These are phyloP conservation scores for Russula ochroleuca DNA, from an alignment of 768 basidiomycete genomes.

Conservation along the genomic window DNA sequence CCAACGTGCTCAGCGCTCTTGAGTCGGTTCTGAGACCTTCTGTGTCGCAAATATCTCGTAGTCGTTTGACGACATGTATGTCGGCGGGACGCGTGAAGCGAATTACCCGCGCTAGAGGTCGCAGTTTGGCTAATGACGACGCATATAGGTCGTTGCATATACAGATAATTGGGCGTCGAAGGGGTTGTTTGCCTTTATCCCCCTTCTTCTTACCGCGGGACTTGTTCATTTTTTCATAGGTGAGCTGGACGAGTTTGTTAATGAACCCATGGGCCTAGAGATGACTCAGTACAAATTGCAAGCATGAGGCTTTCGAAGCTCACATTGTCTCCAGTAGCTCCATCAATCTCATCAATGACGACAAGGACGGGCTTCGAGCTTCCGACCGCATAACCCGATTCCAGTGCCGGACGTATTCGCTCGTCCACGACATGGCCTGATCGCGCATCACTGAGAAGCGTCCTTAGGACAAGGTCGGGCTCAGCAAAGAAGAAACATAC, in stretches of 20 bases:
- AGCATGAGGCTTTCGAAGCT: slow-evolving; percentile 46
- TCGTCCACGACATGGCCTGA: slow-evolving; percentile 84
- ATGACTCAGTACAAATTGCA: slow-evolving; percentile 6
- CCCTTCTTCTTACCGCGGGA: slow-evolving; percentile 43
- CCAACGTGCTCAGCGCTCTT: slow-evolving; percentile 76
- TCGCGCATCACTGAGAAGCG: slow-evolving; percentile 72
- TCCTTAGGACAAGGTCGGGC: neutral
- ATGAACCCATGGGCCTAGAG: slow-evolving; percentile 66
- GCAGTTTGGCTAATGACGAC: slow-evolving; percentile 75
- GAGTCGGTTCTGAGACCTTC: slow-evolving; percentile 76
- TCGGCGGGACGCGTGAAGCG: slow-evolving; percentile 82
- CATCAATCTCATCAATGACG: slow-evolving; percentile 96
- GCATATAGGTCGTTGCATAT: slow-evolving; percentile 94
- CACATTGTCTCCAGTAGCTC: slow-evolving; percentile 89
- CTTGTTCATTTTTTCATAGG: slow-evolving; percentile 52
- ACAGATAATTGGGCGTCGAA: slow-evolving; percentile 96
- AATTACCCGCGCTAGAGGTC: slow-evolving; percentile 77
- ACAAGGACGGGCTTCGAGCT: slow-evolving; percentile 84
- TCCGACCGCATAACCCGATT: slow-evolving; percentile 74
- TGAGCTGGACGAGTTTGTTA: slow-evolving; percentile 67
- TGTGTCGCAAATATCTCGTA: slow-evolving; percentile 79
- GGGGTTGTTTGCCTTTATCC: slow-evolving; percentile 48
- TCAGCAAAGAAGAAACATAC: slow-evolving; percentile 36
- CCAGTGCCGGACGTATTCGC: slow-evolving; percentile 85
- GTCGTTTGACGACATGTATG: slow-evolving; percentile 74